These are phyloP conservation scores for Citropsis articulata DNA, from an alignment of 345 rosid genomes.

Conservation along the genomic window DNA sequence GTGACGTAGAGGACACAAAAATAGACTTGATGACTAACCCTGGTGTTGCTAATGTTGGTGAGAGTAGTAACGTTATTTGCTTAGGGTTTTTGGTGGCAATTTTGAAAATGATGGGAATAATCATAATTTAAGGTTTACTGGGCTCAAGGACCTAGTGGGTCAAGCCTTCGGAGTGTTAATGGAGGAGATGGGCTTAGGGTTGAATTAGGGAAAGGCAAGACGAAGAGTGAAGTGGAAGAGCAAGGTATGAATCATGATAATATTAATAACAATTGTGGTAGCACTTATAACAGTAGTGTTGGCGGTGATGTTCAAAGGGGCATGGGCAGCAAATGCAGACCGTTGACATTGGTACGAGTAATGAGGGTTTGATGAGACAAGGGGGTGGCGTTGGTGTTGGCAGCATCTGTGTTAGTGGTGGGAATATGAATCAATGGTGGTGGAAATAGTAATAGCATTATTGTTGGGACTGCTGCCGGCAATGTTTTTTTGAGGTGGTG, in stretches of 20 bases:
- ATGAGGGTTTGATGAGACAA: conserved; percentile 41
- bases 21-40: conserved; percentile 20
- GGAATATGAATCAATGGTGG: conserved; percentile 28
- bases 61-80: conserved; percentile 26
- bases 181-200: conserved; percentile 58
- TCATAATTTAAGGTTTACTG: conserved; percentile 36
- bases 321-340: conserved; percentile 27
- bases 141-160: conserved; percentile 27
- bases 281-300: neutral
- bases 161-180: conserved; percentile 24
- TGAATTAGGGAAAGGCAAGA: conserved; percentile 48
- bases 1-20: conserved; percentile 19
- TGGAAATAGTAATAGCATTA: conserved; percentile 30
- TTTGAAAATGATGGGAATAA: conserved; percentile 19
- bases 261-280: neutral
- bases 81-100: conserved; percentile 33
- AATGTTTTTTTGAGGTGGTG: conserved; percentile 32
- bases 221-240: conserved; percentile 33
- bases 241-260: conserved; percentile 27
- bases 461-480: conserved; percentile 11
- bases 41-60: conserved; percentile 32
- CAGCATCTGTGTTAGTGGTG: conserved; percentile 14
- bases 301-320: conserved; percentile 19
- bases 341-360: conserved; percentile 23
- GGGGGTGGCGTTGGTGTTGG: conserved; percentile 23